These are phyloP conservation scores for Rhizopus sp. DNA, from an alignment of 371 early-diverging fungal species.

Conservation along the genomic window DNA sequence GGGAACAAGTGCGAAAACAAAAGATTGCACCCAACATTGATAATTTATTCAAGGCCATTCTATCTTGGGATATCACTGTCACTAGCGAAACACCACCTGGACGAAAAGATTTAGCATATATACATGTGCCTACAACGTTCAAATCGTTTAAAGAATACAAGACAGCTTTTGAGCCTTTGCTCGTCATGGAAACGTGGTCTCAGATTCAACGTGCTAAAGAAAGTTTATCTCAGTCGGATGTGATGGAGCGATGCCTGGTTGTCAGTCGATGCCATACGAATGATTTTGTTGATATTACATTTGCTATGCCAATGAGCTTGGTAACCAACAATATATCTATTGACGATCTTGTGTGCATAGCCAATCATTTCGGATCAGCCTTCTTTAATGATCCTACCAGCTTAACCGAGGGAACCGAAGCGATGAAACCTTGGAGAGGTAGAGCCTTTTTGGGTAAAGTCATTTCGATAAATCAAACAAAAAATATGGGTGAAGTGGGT, in stretches of 20 bases:
- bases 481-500: conserved; percentile 48
- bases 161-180: conserved; percentile 75
- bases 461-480: conserved; percentile 40
- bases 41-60: conserved; percentile 46
- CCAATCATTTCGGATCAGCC: conserved; percentile 47
- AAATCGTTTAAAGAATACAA: conserved; percentile 62
- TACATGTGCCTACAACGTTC: conserved; percentile 62
- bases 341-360: conserved; percentile 52
- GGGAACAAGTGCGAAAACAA: conserved; percentile 36
- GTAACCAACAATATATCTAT: conserved; percentile 17
- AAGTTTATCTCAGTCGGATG: conserved; percentile 51
- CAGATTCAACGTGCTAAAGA: conserved; percentile 77
- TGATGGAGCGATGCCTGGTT: conserved; percentile 47
- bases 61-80: conserved; percentile 57
- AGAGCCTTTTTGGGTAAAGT: conserved; percentile 66
- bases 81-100: conserved; percentile 52
- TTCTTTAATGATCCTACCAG: conserved; percentile 30
- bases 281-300: conserved; percentile 74
- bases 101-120: conserved; percentile 22
- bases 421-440: conserved; percentile 24
- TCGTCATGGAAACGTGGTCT: conserved; percentile 86
- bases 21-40: conserved; percentile 54
- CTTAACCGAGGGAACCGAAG: not conserved
- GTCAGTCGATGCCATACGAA: conserved; percentile 67
- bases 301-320: conserved; percentile 41